Conservation (phyloP, 257 asterid genomes). For the Nyctanthes arbortristis region DNA sequence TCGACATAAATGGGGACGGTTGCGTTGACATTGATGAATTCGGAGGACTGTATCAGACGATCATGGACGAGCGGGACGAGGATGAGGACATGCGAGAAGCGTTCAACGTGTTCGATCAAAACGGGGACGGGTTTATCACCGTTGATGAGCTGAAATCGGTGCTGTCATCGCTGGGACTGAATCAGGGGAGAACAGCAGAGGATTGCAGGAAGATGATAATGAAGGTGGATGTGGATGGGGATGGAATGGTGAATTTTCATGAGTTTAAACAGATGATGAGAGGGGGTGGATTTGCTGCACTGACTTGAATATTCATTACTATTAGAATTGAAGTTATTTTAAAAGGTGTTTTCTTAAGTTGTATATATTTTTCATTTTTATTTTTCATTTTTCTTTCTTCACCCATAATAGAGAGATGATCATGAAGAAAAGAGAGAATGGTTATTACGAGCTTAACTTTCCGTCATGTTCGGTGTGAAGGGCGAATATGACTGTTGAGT, state of each 20-base stretch:
- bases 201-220: slow-evolving; percentile 65
- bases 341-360: neutral
- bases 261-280: slow-evolving; percentile 80
- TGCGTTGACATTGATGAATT: slow-evolving; percentile 63
- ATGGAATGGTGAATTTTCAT: slow-evolving; percentile 52
- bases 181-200: slow-evolving; percentile 54
- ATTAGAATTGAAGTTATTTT: neutral
- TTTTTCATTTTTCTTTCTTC: neutral
- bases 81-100: slow-evolving; percentile 65
- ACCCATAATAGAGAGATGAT: neutral
- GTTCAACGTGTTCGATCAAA: slow-evolving; percentile 59
- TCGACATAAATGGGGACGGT: slow-evolving; percentile 54
- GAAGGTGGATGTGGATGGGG: slow-evolving; percentile 63
- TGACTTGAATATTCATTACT: slow-evolving; percentile 7
- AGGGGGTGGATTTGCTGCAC: slow-evolving; percentile 55
- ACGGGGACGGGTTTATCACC: slow-evolving; percentile 61
- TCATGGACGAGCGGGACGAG: slow-evolving; percentile 54
- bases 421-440: neutral
- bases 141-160: slow-evolving; percentile 61
- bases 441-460: neutral
- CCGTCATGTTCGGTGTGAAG: neutral
- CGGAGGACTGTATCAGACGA: slow-evolving; percentile 41
- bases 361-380: neutral
- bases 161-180: slow-evolving; percentile 49
- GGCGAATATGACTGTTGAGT: neutral